These are phyloP conservation scores for Galerina sulciceps DNA, from an alignment of 768 basidiomycete genomes.

Conservation along the genomic window DNA sequence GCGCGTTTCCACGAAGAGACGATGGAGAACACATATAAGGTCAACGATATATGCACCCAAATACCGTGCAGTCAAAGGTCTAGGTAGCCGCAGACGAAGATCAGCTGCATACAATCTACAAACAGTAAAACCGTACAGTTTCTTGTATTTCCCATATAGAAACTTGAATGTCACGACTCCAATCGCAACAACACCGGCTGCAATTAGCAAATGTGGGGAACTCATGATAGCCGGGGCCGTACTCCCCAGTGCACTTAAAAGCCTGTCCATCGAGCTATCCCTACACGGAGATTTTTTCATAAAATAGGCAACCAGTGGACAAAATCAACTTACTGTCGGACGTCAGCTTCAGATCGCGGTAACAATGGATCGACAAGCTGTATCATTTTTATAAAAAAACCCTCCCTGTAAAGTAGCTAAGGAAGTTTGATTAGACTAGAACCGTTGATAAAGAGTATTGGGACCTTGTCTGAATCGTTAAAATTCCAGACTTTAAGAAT, in stretches of 20 bases:
- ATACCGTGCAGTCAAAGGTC: neutral
- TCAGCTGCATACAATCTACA: neutral
- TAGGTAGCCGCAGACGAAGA: neutral
- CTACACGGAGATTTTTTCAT: no score
- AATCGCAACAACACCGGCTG: no score
- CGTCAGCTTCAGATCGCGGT: no score
- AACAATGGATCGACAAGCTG: neutral
- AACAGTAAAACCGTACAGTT: neutral
- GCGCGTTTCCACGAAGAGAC: neutral
- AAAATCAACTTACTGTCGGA: no score
- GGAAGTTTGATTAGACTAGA: neutral
- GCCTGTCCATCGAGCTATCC: no score
- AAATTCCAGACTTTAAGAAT: conserved; percentile 26
- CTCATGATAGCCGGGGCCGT: neutral
- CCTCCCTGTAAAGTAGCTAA: neutral
- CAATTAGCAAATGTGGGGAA: no score
- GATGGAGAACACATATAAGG: neutral
- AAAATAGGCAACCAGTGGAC: no score
- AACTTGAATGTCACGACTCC: neutral
- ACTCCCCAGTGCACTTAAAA: neutral
- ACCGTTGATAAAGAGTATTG: neutral
- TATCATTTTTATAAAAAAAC: neutral
- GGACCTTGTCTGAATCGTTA: conserved; percentile 9
- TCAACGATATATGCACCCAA: neutral
- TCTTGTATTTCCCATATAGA: neutral